Conservation (phyloP, 73 alveolate species). For the Symbiodinium pilosum region DNA sequence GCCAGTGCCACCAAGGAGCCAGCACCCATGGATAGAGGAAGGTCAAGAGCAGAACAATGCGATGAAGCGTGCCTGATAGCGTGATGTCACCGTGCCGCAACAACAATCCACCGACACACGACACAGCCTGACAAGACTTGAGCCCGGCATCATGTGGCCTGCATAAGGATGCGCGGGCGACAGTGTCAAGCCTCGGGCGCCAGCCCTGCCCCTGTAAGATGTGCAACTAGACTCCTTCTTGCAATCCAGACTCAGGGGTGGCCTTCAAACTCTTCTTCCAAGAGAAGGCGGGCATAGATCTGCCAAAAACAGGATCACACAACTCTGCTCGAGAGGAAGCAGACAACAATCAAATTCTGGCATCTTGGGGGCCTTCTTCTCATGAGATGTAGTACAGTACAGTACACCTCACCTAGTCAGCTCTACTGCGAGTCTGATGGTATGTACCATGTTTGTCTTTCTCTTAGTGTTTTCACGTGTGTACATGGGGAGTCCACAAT, state of each 20-base stretch:
- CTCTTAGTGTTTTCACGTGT: too few species aligned
- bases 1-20: constrained; percentile 4
- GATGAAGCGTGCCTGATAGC: constrained; percentile 18
- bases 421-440: too few species aligned
- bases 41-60: constrained; percentile 52
- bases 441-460: too few species aligned
- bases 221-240: neutral
- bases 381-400: too few species aligned
- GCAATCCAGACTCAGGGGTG: constrained; percentile 16
- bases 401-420: too few species aligned
- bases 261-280: constrained; percentile 79
- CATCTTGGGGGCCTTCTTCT: too few species aligned
- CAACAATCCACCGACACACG: neutral
- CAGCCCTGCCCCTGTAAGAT: too few species aligned
- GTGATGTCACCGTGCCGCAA: neutral
- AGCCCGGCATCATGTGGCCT: constrained; percentile 31
- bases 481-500: too few species aligned
- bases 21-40: constrained; percentile 62
- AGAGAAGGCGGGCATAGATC: constrained; percentile 51
- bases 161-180: constrained; percentile 71
- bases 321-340: neutral
- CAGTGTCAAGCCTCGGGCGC: constrained; percentile 25
- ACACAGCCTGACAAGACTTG: neutral
- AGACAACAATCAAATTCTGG: neutral
- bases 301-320: too few species aligned